phyloP scores from a whole-genome alignment of 2,329 filamentous ascomycete species.

The Cordyceps cateniannulata region DNA sequence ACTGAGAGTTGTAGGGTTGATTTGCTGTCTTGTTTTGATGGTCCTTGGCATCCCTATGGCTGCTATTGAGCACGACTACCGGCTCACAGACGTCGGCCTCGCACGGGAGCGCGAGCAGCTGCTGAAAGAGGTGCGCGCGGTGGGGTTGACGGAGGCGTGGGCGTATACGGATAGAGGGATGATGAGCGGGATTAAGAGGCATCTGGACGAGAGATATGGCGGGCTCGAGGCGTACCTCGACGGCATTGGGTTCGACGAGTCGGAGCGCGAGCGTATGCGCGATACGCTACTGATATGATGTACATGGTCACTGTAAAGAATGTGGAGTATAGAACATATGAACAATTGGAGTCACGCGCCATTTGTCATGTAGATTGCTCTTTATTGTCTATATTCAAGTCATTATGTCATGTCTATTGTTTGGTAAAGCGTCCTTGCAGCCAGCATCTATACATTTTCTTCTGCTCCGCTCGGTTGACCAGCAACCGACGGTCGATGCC shows the following conservation, averaged over 20 bases:
- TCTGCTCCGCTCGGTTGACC: slow-evolving; percentile 80
- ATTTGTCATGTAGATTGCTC: background rate
- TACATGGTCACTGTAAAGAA: background rate
- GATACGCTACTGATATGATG: slow-evolving; percentile 36
- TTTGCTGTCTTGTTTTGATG: slow-evolving; percentile 62
- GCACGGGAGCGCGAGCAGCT: slow-evolving; percentile 55
- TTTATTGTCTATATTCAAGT: slow-evolving; percentile 10
- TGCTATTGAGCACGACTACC: slow-evolving; percentile 67
- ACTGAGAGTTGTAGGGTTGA: slow-evolving; percentile 46
- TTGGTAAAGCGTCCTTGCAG: slow-evolving; percentile 79
- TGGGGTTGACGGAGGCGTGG: slow-evolving; percentile 71
- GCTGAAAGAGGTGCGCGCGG: slow-evolving; percentile 59
- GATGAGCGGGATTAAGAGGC: slow-evolving; percentile 49
- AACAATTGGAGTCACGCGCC: background rate
- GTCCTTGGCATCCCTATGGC: slow-evolving; percentile 49
- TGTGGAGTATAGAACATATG: slow-evolving; percentile 8
- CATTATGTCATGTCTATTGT: slow-evolving; percentile 34
- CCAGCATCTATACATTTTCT: slow-evolving; percentile 99
- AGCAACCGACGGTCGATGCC: slow-evolving; percentile 83
- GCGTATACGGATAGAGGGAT: slow-evolving; percentile 58
- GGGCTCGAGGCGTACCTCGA: slow-evolving; percentile 61
- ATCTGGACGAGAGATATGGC: slow-evolving; percentile 58
- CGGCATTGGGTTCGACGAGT: slow-evolving; percentile 49
- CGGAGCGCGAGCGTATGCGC: slow-evolving; percentile 34
- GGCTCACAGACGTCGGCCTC: slow-evolving; percentile 55